Base-by-base conservation (phyloP, 2,329 filamentous ascomycete genomes). In the Claviceps pazoutovae region DNA sequence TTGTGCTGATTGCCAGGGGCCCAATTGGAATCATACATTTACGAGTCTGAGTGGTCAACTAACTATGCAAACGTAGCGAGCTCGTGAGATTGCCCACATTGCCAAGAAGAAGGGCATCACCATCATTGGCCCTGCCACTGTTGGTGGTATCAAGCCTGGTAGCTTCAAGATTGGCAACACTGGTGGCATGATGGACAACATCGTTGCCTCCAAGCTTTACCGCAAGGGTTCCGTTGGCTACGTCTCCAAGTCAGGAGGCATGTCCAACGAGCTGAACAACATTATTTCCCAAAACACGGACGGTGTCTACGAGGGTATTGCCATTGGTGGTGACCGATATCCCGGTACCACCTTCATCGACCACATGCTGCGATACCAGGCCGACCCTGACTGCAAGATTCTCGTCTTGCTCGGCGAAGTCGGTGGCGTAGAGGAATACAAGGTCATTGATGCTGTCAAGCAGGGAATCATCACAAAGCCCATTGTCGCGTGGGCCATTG, bases 141-240 rank as follows among this genome's bases (percentile, higher is more conserved):
- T 98, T 57, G 93, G 93, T 82, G 93, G 93, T 66, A 97, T 98
- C 77, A 98, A 97, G 83, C 93, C 93, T 57, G 93, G 93, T 71
- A 88, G 87, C 70, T 98, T 91, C 86, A 98, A 97, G 83, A 98
- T 98, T 60, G 93, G 93, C 71, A 98, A 98, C 82, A 98, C 93
- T 64, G 93, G 93, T 81, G 93, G 93, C 73, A 98, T 98, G 93
- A 98, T 98, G 93, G 93, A 98, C 82, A 98, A 98, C 82, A 98
- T 98, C 65, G 93, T 98, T 58, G 89, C 93, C 62, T 97, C 93
- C 70, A 98, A 98, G 84, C 88, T 98, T 56, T 98, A 98, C 84
- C 91, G 93, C 74, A 93, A 93, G 76, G 93, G 93, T 64, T 97
- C 93, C 62, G 90, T 98, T 60, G 93, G 88, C 64, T 98, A 98